Base-by-base conservation (phyloP, 345 rosid species). In the Physaria fendleri region DNA sequence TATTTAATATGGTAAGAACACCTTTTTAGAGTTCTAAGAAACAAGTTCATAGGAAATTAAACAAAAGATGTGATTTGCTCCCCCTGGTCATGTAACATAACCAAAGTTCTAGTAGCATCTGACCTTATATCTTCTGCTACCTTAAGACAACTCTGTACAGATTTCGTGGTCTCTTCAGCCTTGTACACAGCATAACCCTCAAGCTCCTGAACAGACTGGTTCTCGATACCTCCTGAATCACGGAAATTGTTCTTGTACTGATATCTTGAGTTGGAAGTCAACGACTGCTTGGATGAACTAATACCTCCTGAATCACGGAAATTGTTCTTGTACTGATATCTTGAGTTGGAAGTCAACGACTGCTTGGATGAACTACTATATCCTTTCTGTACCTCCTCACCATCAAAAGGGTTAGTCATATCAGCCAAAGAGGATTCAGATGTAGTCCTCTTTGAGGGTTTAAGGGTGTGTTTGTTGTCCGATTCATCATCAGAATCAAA, bases 41-140 rank as follows among this genome's bases (percentile, higher is more conserved):
- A 22, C 45, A 50, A 40, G 23, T 33, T 27, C 15, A 59, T 11
- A 24, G 21, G 45, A 10, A 33, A 20, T 51, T 9, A 30, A 51
- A 60, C 41, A 42, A 13, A 17, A 18, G 62, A 34, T n/a, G 80
- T 84, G 74, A 87, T 90, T 62, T 87, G 96, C 71, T 90, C 95
- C 11, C 96, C 95, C 76, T 94, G 99, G 6, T 87, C 79, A 59
- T 94, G 96, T 69, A 94, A 72, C 64, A 77, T 81, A 34, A 82
- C 68, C 81, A 94, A 65, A 53, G 99, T 94, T 33, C 75, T 77
- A 0, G 92, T 79, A 35, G 90, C 99, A 20, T 81, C 87, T 38
- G 79, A 84, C 72, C 97, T 87, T 16, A 94, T 94, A 27, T 82
- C 97, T 66, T 85, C 90, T 0, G 97, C 99, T 37, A 94, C 87